A percentile compares a stretch with the other conserved stretches of the same genome.
Conservation (phyloP, 805 yeast species). For the Hanseniaspora singularis region DNA sequence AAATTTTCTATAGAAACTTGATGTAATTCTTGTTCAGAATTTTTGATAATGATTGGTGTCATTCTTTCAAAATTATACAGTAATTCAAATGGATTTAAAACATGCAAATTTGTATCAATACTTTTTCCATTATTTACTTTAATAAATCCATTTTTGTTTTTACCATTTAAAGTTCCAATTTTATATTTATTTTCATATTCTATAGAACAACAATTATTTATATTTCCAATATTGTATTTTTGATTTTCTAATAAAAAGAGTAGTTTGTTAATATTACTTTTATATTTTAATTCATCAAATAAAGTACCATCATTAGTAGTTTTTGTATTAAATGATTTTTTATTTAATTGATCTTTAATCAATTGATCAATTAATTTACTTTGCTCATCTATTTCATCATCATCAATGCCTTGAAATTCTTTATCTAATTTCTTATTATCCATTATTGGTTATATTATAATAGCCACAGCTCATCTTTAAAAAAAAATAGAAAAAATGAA, state of each 20-base stretch:
- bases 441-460: neutral
- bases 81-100: conserved; percentile 8
- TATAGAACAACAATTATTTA: neutral
- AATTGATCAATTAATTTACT: neutral
- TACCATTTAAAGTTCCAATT: neutral
- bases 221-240: neutral
- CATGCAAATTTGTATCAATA: conserved; percentile 2
- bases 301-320: neutral
- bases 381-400: neutral
- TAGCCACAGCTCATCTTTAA: no score
- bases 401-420: neutral
- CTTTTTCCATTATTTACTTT: conserved; percentile 13
- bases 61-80: conserved; percentile 11
- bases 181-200: neutral
- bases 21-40: neutral
- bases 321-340: neutral
- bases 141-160: conserved; percentile 7
- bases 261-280: conserved; percentile 42
- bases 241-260: conserved; percentile 31
- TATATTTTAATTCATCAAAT: conserved; percentile 39
- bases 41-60: conserved; percentile 1
- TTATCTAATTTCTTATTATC: neutral
- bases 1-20: conserved; percentile 7
- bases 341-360: neutral
- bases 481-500: no score